Conservation (phyloP, 306 rosid species). For the Prunus campanulata region DNA sequence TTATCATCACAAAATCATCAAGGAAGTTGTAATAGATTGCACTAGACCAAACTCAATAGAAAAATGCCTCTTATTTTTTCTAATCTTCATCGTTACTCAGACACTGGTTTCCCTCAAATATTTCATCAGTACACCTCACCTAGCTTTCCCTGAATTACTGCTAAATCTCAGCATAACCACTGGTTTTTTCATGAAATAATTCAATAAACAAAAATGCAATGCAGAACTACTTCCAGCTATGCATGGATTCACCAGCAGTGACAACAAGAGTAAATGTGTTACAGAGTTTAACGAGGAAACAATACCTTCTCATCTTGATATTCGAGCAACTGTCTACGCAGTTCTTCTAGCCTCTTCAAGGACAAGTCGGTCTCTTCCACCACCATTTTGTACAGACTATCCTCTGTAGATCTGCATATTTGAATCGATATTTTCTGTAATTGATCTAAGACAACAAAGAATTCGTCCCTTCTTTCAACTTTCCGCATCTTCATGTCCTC, state of each 20-base stretch:
- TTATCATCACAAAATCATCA: neutral
- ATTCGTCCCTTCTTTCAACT: conserved; percentile 50
- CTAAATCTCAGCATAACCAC: neutral
- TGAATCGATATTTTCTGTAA: conserved; percentile 49
- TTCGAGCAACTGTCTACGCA: conserved; percentile 33
- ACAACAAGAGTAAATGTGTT: neutral
- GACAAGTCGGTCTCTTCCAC: conserved; percentile 61
- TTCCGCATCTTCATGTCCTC: conserved; percentile 53
- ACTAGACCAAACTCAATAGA: neutral
- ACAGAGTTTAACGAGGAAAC: neutral
- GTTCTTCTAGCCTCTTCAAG: conserved; percentile 47
- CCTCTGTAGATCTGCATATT: conserved; percentile 32
- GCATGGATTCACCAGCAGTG: neutral
- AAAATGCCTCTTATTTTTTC: neutral
- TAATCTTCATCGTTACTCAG: neutral
- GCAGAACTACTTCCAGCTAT: neutral
- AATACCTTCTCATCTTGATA: conserved; percentile 66
- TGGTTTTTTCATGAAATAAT: neutral
- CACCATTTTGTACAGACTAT: conserved; percentile 22
- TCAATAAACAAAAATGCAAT: neutral
- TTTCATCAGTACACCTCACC: neutral
- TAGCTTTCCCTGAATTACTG: neutral
- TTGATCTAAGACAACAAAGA: conserved; percentile 46
- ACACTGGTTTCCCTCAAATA: neutral
- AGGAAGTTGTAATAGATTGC: neutral